Conservation (phyloP, 345 rosid species). For the Eucalyptus leucophloia region DNA sequence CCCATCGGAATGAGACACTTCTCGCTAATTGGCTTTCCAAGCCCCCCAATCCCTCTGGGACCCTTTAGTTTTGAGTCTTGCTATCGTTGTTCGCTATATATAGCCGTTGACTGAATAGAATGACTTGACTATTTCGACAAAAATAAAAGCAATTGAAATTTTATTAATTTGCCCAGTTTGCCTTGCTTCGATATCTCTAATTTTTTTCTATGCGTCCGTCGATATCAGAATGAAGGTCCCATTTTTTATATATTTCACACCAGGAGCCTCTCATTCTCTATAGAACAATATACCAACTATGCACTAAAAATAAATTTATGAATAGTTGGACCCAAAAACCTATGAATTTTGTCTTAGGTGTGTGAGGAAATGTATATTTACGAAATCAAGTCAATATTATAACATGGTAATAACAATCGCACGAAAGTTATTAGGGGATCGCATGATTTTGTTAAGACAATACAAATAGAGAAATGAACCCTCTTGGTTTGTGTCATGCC, state of each 20-base stretch:
- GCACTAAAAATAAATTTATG: background rate
- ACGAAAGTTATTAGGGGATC: background rate
- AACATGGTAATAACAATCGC: too few species aligned
- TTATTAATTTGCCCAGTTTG: background rate
- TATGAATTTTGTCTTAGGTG: background rate
- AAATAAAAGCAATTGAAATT: background rate
- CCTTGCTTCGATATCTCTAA: background rate
- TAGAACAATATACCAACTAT: background rate
- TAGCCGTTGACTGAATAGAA: too few species aligned
- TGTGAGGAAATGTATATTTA: background rate
- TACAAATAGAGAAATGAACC: background rate
- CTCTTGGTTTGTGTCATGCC: background rate
- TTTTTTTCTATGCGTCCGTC: background rate
- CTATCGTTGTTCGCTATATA: background rate
- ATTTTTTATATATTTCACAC: background rate
- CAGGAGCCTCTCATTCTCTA: background rate
- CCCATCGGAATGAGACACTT: background rate
- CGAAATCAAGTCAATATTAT: background rate
- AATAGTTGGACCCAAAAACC: background rate
- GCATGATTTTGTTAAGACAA: background rate
- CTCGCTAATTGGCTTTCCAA: background rate
- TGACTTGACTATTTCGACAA: too few species aligned
- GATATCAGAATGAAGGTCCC: background rate
- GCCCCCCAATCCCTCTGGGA: background rate
- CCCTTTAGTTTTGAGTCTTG: background rate